A percentile compares a stretch with the other conserved stretches of the same genome.
These are phyloP conservation scores for Millerago galiae DNA, from an alignment of 805 yeast genomes.

Conservation along the genomic window DNA sequence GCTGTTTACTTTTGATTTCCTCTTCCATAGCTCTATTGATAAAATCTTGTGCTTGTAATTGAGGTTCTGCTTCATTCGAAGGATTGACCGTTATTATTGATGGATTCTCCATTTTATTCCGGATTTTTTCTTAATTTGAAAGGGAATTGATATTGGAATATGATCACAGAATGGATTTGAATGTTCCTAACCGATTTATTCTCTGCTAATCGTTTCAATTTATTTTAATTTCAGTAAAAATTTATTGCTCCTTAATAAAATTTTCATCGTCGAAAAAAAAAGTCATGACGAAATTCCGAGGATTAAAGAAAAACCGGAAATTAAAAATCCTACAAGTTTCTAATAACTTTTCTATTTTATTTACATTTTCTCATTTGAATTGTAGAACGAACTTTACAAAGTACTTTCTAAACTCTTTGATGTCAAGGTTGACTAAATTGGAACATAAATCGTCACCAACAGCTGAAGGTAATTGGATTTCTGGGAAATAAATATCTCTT, in stretches of 20 bases:
- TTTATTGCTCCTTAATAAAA: conserved; percentile 8
- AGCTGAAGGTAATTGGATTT: conserved; percentile 51
- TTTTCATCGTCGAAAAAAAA: conserved; percentile 1
- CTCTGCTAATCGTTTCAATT: too few species aligned
- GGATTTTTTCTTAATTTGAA: conserved; percentile 1
- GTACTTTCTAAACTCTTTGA: conserved; percentile 65
- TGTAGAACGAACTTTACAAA: conserved; percentile 42
- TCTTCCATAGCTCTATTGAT: conserved; percentile 8
- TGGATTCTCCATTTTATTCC: conserved; percentile 16
- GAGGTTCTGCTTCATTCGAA: neutral
- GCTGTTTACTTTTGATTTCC: conserved; percentile 5
- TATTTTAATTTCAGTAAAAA: too few species aligned
- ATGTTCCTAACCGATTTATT: neutral
- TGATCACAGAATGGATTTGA: too few species aligned
- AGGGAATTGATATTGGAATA: neutral
- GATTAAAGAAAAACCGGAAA: neutral
- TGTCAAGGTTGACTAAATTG: conserved; percentile 47
- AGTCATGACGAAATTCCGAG: neutral
- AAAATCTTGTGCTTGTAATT: conserved; percentile 7
- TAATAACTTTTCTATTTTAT: neutral
- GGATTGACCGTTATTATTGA: conserved; percentile 14
- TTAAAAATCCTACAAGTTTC: too few species aligned
- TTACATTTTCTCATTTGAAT: conserved; percentile 15
- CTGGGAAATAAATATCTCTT: conserved; percentile 41
- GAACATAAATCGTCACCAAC: conserved; percentile 56